Base-by-base conservation (phyloP, 2,329 filamentous ascomycete species). In the Trichoderma koningii region DNA sequence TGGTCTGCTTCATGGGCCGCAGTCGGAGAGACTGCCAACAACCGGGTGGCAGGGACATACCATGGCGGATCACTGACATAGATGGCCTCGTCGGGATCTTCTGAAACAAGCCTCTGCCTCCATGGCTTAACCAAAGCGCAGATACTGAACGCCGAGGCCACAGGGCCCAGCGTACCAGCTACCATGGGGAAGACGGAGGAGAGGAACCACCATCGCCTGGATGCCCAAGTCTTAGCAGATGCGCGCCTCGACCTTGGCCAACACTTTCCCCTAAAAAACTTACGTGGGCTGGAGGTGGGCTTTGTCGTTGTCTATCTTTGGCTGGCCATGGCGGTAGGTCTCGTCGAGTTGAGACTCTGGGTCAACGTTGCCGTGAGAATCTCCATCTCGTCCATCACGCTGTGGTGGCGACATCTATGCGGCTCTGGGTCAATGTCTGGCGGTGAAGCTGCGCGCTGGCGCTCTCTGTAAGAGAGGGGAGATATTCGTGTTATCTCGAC, bases 81-180 rank as follows among this genome's bases (percentile, higher is more conserved):
- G 15, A 30, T 12, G 15, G 55, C 63, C 14, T 44, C 7, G 21
- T 65, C 41, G 21, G 51, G 56, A 19, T 42, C 28, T 30, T 15
- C 50, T 5, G 47, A 41, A 19, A 21, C 10, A 9, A 65, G 57
- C 38, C 38, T 53, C 47, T 64, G 62, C 15, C 68, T 69, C 70
- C 78, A 89, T 89, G 92, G 74, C 96, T 92, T 0, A 69, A 47
- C 63, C 90, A 97, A 82, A 7, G 93, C 91, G 67, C 90, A 92
- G 66, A 97, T 92, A 65, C 90, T 94, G 76, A 95, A 90, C 34
- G 95, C 88, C 65, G 93, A 96, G 3, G 93, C 93, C 10, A 96
- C 85, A 0, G 93, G 93, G 0, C 92, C 92, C 2, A 95, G 84
- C 0, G 93, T 92, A 41, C 92, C 93, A 2, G 93, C 92, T 12